phyloP scores from a whole-genome alignment of 1,284 basidiomycete species.

The Melanopsichium pennsylvanicum region DNA sequence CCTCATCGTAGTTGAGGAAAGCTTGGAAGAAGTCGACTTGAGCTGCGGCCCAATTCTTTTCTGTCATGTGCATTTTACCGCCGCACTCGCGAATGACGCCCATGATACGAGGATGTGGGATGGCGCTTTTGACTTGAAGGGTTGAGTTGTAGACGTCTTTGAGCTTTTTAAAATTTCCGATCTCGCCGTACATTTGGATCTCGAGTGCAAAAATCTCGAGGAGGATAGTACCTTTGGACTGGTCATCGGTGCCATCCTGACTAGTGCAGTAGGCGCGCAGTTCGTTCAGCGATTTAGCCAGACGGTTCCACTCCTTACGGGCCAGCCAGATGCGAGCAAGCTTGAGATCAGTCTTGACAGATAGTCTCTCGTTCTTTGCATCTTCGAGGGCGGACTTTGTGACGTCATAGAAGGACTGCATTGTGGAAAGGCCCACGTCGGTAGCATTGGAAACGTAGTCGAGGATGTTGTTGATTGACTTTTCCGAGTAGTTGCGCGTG shows the following conservation, averaged over 20 bases:
- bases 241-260: constrained; percentile 77
- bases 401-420: constrained; percentile 93
- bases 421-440: constrained; percentile 80
- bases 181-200: constrained; percentile 99
- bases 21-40: constrained; percentile 99
- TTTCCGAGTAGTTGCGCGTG: constrained; percentile 72
- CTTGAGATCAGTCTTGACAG: constrained; percentile 94
- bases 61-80: constrained; percentile 99
- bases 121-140: constrained; percentile 89
- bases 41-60: constrained; percentile 94
- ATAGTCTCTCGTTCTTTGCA: constrained; percentile 95
- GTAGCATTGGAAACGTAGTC: constrained; percentile 87
- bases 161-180: constrained; percentile 90
- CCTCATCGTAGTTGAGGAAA: constrained; percentile 98
- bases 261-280: constrained; percentile 69
- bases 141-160: constrained; percentile 98
- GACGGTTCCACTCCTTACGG: constrained; percentile 84
- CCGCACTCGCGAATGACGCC: constrained; percentile 99
- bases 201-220: constrained; percentile 98
- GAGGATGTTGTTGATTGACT: constrained; percentile 96
- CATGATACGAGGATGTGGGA: constrained; percentile 97
- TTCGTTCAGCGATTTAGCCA: constrained; percentile 70
- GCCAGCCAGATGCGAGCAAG: constrained; percentile 97
- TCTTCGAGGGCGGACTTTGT: constrained; percentile 89
- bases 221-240: constrained; percentile 87